Percentiles rank a stretch among this genome's conserved stretches.
Evolutionary conservation across 441 rosid genomes (phyloP).

Genomic region (Gossypium gossypioides): DNA sequence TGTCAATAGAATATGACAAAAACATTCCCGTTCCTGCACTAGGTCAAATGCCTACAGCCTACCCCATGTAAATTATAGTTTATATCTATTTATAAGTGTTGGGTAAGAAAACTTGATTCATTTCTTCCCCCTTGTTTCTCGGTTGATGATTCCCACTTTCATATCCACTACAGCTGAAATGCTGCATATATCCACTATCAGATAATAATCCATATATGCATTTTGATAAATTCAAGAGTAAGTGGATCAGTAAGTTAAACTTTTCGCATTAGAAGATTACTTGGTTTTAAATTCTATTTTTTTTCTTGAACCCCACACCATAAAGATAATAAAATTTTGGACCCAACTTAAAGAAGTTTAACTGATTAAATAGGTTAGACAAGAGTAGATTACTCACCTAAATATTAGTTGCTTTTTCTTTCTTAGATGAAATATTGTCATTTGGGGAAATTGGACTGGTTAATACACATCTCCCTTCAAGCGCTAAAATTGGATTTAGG

Average conservation of each 20-base stretch:
- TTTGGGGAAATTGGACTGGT: background rate
- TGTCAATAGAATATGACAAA: background rate
- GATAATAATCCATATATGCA: no score
- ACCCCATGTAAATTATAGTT: background rate
- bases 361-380: background rate
- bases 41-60: background rate
- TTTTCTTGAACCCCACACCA: background rate
- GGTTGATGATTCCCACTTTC: background rate
- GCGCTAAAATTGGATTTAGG: background rate
- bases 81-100: background rate
- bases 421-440: background rate
- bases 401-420: background rate
- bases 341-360: background rate
- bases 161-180: background rate
- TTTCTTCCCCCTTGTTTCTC: background rate
- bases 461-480: no score
- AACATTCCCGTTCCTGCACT: background rate
- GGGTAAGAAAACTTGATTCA: conserved; percentile 2
- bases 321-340: background rate
- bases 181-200: background rate
- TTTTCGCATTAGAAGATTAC: background rate
- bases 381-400: conserved; percentile 4
- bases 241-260: background rate
- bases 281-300: background rate
- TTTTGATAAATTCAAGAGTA: background rate